Base-by-base conservation (phyloP, 345 rosid species). In the Brassica napus region DNA sequence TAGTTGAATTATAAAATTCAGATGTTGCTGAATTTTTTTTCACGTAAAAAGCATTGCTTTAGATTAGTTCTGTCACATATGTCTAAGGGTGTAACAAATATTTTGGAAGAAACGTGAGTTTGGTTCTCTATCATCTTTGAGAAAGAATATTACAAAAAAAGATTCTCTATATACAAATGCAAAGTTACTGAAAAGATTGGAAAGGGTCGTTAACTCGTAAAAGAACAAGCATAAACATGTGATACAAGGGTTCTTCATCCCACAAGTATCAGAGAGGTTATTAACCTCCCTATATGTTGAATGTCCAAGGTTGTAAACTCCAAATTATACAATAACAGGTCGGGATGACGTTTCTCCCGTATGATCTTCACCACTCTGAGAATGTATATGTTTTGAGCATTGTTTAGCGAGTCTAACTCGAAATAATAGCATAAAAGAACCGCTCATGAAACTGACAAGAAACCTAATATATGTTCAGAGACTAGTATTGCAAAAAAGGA, bases 341-440 rank as follows among this genome's bases (percentile, higher is more conserved):
- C 14, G 14, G 14, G 73, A 65, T 58, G 72, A 65, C 28, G 77
- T 65, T 72, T 78, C 81, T 39, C 77, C 81, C 42, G 26, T 12
- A 72, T 39, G 60, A 26, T 72, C 54, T 30, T 72, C 77, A 39
- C 26, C 67, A 71, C 16, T 16, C 81, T 78, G 72, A 71, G 35
- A 57, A 1, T 0, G 49, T 65, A 24, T 54, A 71, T 55, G 61
- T 28, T 65, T 64, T 21, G 21, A 14, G 9, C 34, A 65, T 35
- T 6, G 39, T 35, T 6, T 68, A 26, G 26, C 6, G 65, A 42
- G 37, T 44, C 7, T 44, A 59, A 59, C 16, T 3, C 4, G 2
- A 3, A 44, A 68, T 1, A 18, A 44, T 16, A 10, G 8, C 32
- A 35, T 35, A 35, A 35, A 35, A 26, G 2, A 26, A 57, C 35